Evolutionary conservation across 75 land plant genomes (phyloP).

Genomic region (Picea sitchensis): DNA sequence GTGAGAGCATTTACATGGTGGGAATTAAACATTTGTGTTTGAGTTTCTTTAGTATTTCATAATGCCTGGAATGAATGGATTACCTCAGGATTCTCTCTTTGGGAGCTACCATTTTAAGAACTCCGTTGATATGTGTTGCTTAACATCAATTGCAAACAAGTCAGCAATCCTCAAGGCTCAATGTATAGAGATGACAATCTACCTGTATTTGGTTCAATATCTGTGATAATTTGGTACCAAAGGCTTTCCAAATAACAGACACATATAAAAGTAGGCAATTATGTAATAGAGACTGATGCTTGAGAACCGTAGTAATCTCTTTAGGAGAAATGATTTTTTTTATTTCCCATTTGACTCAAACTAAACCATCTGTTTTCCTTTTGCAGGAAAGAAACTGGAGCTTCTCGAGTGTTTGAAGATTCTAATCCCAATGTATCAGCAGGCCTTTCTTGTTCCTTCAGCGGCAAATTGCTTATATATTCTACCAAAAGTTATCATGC

Average conservation of each 20-base stretch:
- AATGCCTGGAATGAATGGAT: too few relatives aligned
- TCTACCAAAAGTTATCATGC: not conserved
- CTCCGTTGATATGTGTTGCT: too few relatives aligned
- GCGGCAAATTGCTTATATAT: not conserved
- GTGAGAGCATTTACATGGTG: too few relatives aligned
- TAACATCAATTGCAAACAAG: too few relatives aligned
- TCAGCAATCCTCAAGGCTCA: too few relatives aligned
- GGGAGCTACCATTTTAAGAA: too few relatives aligned
- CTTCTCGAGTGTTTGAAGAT: not conserved
- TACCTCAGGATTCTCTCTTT: too few relatives aligned
- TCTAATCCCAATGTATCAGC: not conserved
- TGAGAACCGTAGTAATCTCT: not conserved
- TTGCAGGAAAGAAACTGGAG: conserved; percentile 3
- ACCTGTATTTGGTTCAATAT: too few relatives aligned
- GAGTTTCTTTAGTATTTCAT: too few relatives aligned
- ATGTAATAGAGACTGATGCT: not conserved
- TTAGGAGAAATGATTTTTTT: not conserved
- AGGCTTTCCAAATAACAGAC: not conserved
- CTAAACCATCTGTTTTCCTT: not conserved
- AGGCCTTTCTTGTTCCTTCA: not conserved
- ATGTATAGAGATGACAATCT: too few relatives aligned
- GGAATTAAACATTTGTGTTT: too few relatives aligned
- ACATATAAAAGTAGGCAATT: not conserved
- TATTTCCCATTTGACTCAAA: not conserved
- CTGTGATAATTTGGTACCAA: not conserved